Evolutionary conservation across 768 basidiomycete species (phyloP).

Genomic region (Cystobasidium tubakii): DNA sequence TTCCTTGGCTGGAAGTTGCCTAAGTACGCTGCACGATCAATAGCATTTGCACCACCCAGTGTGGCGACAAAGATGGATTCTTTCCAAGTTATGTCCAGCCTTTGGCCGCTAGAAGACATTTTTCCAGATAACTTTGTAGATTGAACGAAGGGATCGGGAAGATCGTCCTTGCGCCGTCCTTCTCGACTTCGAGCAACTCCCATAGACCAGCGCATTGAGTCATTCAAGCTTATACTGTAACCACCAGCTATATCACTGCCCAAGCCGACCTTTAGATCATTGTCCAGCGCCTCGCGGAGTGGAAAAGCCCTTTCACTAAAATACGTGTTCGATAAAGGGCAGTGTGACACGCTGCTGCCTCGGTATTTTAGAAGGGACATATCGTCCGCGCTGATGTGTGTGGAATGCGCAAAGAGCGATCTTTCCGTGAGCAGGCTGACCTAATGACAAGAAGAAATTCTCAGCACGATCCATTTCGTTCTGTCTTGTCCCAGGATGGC

Average conservation of each 20-base stretch:
- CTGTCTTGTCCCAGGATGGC: no score
- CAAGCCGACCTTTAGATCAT: constrained; percentile 65
- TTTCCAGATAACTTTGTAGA: not conserved
- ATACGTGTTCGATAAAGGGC: constrained; percentile 82
- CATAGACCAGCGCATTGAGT: constrained; percentile 72
- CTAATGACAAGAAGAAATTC: no score
- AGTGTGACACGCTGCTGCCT: constrained; percentile 70
- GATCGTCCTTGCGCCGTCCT: constrained; percentile 47
- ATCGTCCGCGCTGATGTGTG: constrained; percentile 60
- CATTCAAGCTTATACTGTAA: constrained; percentile 71
- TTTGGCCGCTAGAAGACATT: constrained; percentile 15
- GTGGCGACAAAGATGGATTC: constrained; percentile 77
- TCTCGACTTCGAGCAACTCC: constrained; percentile 65
- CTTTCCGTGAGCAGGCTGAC: constrained; percentile 58
- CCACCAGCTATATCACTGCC: constrained; percentile 84
- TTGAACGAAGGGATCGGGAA: not conserved
- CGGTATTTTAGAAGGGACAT: constrained; percentile 55
- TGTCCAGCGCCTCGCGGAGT: constrained; percentile 64
- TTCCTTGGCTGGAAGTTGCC: constrained; percentile 46
- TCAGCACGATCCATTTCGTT: no score
- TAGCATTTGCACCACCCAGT: constrained; percentile 65
- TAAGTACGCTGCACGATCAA: constrained; percentile 54
- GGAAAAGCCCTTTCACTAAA: constrained; percentile 70
- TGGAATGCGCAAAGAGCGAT: constrained; percentile 83
- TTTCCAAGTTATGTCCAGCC: constrained; percentile 67